Evolutionary conservation across 2,329 filamentous ascomycete genomes (phyloP).

Genomic region (Penicillium sp.): DNA sequence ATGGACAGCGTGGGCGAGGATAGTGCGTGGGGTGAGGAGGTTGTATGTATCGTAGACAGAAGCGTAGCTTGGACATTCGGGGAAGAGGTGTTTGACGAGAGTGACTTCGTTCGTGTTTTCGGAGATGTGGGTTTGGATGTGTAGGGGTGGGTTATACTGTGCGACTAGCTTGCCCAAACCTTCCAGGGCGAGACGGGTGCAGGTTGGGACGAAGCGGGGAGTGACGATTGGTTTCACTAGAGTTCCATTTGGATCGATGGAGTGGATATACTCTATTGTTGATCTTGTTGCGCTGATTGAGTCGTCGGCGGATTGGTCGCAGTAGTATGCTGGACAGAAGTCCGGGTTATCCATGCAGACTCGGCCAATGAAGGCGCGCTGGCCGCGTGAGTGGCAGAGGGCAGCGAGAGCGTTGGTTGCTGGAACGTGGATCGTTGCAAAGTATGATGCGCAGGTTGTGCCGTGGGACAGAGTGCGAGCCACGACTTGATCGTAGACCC

Average conservation of each 20-base stretch:
- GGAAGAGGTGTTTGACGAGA: slow-evolving; percentile 67
- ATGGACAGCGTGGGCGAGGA: slow-evolving; percentile 82
- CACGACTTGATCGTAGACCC: slow-evolving; percentile 72
- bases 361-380: slow-evolving; percentile 83
- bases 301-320: slow-evolving; percentile 61
- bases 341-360: slow-evolving; percentile 82
- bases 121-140: slow-evolving; percentile 80
- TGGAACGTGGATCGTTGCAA: slow-evolving; percentile 77
- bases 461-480: slow-evolving; percentile 77
- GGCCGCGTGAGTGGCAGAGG: slow-evolving; percentile 71
- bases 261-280: slow-evolving; percentile 60
- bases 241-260: slow-evolving; percentile 57
- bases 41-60: slow-evolving; percentile 70
- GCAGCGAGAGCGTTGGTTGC: slow-evolving; percentile 88
- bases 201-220: slow-evolving; percentile 57
- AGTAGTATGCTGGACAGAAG: slow-evolving; percentile 70
- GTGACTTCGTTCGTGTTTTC: slow-evolving; percentile 72
- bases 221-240: slow-evolving; percentile 78
- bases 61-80: slow-evolving; percentile 60
- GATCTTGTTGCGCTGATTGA: slow-evolving; percentile 54
- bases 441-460: slow-evolving; percentile 93
- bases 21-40: slow-evolving; percentile 66
- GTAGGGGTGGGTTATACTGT: slow-evolving; percentile 55
- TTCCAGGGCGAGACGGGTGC: slow-evolving; percentile 51
- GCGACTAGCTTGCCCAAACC: slow-evolving; percentile 61